These are phyloP conservation scores for Castanopsis chinensis DNA, from an alignment of 306 rosid genomes.

Conservation along the genomic window DNA sequence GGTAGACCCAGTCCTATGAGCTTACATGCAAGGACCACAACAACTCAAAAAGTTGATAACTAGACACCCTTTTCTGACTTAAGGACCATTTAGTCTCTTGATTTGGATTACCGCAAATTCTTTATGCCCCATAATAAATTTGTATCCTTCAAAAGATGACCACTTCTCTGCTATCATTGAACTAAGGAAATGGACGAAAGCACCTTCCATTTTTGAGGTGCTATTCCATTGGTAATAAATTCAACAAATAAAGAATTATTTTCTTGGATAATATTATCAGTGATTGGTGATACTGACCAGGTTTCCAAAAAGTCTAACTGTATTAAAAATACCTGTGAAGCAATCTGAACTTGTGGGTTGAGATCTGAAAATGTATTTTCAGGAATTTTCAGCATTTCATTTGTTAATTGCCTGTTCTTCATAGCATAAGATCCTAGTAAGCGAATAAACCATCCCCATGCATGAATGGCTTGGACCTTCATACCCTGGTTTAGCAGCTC, in stretches of 20 bases:
- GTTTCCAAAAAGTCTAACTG: too few relatives aligned
- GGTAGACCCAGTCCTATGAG: background rate
- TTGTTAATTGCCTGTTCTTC: background rate
- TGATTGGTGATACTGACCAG: too few relatives aligned
- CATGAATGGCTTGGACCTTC: conserved; percentile 56
- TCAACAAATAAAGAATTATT: too few relatives aligned
- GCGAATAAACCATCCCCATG: too few relatives aligned
- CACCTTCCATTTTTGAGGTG: too few relatives aligned
- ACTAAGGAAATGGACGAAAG: too few relatives aligned
- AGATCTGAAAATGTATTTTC: conserved; percentile 76
- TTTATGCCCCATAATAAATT: background rate
- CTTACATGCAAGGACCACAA: too few relatives aligned
- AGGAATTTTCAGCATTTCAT: conserved; percentile 79
- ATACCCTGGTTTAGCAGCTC: conserved; percentile 56
- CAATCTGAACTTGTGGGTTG: conserved; percentile 80
- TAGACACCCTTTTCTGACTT: too few relatives aligned
- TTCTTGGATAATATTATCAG: too few relatives aligned
- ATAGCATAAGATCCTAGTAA: too few relatives aligned
- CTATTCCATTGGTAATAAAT: too few relatives aligned
- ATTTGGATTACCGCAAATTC: background rate
- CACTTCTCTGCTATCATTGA: background rate
- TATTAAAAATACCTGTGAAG: conserved; percentile 12
- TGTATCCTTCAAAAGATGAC: background rate
- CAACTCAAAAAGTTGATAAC: too few relatives aligned
- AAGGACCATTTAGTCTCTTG: background rate